Evolutionary conservation across 2,329 filamentous ascomycete species (phyloP), one percentile per base, ranked within the genome.

Genomic region (Nemania diffusa): DNA sequence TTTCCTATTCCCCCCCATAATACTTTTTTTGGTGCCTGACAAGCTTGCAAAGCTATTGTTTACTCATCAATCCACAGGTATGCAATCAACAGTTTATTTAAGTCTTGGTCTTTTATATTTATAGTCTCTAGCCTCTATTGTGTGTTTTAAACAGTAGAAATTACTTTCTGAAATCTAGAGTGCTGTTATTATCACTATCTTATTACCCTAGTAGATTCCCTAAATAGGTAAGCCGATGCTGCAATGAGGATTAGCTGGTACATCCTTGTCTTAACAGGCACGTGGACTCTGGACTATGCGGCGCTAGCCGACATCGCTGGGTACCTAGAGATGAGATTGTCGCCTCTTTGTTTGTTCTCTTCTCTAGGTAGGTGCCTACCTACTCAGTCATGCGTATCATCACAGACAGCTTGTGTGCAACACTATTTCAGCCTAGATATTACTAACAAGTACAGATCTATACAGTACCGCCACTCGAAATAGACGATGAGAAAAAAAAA

Each of bases 301-400:
- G 57, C 44, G 67, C 56, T 67, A 68, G 59, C 69, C 69, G 69
- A 68, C 66, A 59, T 65, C 58, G 65, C 59, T 60, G 7, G 40
- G 17, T n/a, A 24, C 11, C 34, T 7, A 2, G 26, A 5, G 40
- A 22, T 5, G n/a, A 17, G 26, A 7, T 13, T 57, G 15, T 44
- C 17, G 50, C 26, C 57, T 53, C 59, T 55, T 62, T 27, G 59
- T 55, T 62, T 27, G 59, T 56, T 53, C 55, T 44, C 32, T 29
- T n/a, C 46, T 53, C 29, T 22, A 13, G 22, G 22, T 8, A 22
- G 34, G 34, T 40, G n/a, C 42, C 40, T 34, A 44, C 15, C 15
- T 44, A n/a, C 9, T 15, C 26, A n/a, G 58, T 32, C 58, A 61
- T 62, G 59, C 24, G 27, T 27, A 26, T 55, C 34, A 53, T 53